Conservation (phyloP, 805 yeast species). For the Naumovozyma castellii region DNA sequence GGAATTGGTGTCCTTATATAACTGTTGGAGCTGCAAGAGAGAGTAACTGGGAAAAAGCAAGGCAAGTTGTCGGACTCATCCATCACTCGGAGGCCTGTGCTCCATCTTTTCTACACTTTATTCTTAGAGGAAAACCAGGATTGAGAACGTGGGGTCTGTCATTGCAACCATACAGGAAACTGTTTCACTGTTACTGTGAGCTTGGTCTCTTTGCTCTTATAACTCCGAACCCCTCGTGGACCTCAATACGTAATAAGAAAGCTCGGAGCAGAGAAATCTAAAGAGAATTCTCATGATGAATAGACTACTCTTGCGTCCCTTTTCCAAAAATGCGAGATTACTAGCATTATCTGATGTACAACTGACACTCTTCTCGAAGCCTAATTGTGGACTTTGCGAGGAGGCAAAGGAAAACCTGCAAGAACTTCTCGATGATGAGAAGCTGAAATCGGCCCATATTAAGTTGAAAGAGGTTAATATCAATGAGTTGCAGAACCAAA, state of each 20-base stretch:
- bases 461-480: constrained; percentile 45
- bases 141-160: too few species aligned
- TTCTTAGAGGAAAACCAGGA: too few species aligned
- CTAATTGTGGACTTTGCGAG: constrained; percentile 58
- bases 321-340: background rate
- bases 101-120: background rate
- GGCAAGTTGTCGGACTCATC: too few species aligned
- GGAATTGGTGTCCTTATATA: background rate
- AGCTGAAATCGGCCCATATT: constrained; percentile 18
- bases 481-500: constrained; percentile 44
- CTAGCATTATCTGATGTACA: constrained; percentile 10
- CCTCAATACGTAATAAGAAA: too few species aligned
- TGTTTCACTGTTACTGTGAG: too few species aligned
- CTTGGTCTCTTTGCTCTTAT: too few species aligned
- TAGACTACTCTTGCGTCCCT: background rate
- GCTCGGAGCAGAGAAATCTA: too few species aligned
- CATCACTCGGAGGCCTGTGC: constrained; percentile 5
- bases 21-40: background rate
- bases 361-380: constrained; percentile 58
- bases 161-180: too few species aligned
- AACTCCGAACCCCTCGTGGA: too few species aligned
- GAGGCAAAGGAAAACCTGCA: constrained; percentile 48
- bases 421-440: constrained; percentile 30
- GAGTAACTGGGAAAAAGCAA: background rate
- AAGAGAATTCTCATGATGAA: too few species aligned